These are phyloP conservation scores for Ceriops zippeliana DNA, from an alignment of 345 rosid species.

Conservation along the genomic window DNA sequence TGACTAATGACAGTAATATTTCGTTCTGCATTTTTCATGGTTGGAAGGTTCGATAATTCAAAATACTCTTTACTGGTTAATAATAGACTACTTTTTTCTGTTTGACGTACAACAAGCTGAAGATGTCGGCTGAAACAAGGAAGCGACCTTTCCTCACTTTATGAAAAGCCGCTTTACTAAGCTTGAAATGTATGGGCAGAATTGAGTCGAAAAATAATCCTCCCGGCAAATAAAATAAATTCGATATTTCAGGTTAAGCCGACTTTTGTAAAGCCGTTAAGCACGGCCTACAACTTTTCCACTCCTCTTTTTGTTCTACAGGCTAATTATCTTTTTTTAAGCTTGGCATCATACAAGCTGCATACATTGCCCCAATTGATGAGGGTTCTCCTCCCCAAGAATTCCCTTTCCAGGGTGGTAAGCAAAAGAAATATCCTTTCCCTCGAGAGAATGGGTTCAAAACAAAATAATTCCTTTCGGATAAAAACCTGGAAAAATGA, in stretches of 20 bases:
- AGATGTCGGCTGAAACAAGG: constrained; percentile 15
- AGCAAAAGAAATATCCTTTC: constrained; percentile 44
- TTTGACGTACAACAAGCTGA: constrained; percentile 4
- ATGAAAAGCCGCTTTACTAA: constrained; percentile 18
- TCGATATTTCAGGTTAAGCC: too few relatives aligned
- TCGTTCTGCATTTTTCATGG: too few relatives aligned
- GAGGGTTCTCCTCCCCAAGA: constrained; percentile 18
- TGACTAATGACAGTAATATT: too few relatives aligned
- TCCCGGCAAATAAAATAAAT: too few relatives aligned
- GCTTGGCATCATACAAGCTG: constrained; percentile 30
- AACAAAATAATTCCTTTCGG: constrained; percentile 3
- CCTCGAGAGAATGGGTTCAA: constrained; percentile 24
- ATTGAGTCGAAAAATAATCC: too few relatives aligned
- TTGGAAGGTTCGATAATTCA: too few relatives aligned
- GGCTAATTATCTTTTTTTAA: constrained; percentile 19
- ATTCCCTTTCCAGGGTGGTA: constrained; percentile 39
- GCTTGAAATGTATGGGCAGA: neutral
- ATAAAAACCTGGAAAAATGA: neutral
- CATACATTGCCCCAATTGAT: constrained; percentile 12
- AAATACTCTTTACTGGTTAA: too few relatives aligned
- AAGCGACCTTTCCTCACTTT: constrained; percentile 7
- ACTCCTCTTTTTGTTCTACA: constrained; percentile 13
- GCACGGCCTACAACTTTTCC: neutral
- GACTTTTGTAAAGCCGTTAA: too few relatives aligned
- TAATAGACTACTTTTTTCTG: constrained; percentile 1